phyloP scores from a whole-genome alignment of 345 rosid genomes.

The Eucalyptus curtisii region DNA sequence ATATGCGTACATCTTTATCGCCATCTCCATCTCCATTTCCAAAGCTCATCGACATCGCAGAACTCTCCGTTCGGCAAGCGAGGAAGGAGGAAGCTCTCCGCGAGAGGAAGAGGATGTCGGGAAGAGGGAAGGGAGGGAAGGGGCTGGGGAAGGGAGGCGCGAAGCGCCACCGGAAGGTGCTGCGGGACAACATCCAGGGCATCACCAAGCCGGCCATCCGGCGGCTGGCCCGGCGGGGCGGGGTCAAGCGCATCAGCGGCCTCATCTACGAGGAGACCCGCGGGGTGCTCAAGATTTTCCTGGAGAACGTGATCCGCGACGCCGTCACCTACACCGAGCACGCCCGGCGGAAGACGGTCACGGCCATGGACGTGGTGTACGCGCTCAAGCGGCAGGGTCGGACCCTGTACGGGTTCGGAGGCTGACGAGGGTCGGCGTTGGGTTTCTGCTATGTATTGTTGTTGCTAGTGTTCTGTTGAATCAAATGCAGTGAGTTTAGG shows the following conservation, averaged over 20 bases:
- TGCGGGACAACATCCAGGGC: background rate
- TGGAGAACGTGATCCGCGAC: background rate
- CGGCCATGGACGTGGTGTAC: constrained; percentile 1
- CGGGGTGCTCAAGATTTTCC: background rate
- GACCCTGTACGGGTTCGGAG: background rate
- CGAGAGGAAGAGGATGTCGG: background rate
- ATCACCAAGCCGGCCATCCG: background rate
- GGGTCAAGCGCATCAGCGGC: constrained; percentile 1
- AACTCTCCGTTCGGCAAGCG: background rate
- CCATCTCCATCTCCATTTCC: background rate
- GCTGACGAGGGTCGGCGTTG: background rate
- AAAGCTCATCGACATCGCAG: background rate
- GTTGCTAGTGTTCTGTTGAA: background rate
- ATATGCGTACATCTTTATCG: background rate
- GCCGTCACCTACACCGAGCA: background rate
- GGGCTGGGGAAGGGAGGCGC: background rate
- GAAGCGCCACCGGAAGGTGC: background rate
- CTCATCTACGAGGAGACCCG: background rate
- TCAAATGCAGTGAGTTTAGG: background rate
- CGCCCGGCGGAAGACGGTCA: background rate
- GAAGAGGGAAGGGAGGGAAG: constrained; percentile 1
- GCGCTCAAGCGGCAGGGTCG: background rate
- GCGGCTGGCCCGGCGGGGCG: background rate
- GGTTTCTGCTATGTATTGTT: background rate
- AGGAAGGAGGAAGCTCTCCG: background rate